phyloP scores from a whole-genome alignment of 345 rosid species.

The Gossypium sturtianum region DNA sequence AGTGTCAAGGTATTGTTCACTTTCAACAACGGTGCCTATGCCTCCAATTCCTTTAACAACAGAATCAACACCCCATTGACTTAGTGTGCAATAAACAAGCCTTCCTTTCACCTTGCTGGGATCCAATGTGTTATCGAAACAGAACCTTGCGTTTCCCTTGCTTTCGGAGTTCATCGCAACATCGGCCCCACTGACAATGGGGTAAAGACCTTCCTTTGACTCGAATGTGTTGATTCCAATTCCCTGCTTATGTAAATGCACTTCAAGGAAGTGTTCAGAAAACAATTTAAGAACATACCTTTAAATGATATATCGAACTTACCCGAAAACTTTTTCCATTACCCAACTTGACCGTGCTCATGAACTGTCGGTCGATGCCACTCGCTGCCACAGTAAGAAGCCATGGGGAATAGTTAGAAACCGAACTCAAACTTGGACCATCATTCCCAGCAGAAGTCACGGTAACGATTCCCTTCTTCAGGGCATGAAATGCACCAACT shows the following conservation, averaged over 20 bases:
- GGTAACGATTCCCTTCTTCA: slow-evolving; percentile 69
- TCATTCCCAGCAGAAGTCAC: slow-evolving; percentile 77
- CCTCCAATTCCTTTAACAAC: slow-evolving; percentile 66
- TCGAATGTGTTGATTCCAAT: slow-evolving; percentile 54
- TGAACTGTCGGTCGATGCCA: slow-evolving; percentile 64
- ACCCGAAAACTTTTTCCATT: slow-evolving; percentile 54
- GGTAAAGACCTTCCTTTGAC: slow-evolving; percentile 47
- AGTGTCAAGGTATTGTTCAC: slow-evolving; percentile 50
- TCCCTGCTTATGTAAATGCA: slow-evolving; percentile 36
- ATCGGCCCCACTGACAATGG: slow-evolving; percentile 69
- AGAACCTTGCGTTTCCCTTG: slow-evolving; percentile 43
- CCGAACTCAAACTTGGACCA: slow-evolving; percentile 49
- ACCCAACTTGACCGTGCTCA: slow-evolving; percentile 58
- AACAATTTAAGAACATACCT: not conserved
- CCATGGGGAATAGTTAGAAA: slow-evolving; percentile 86
- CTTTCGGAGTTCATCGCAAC: slow-evolving; percentile 34
- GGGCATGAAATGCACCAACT: slow-evolving; percentile 76
- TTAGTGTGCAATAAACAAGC: slow-evolving; percentile 51
- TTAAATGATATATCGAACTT: slow-evolving; percentile 14
- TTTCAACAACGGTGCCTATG: slow-evolving; percentile 47
- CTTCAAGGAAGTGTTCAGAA: not conserved
- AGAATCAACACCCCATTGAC: slow-evolving; percentile 50
- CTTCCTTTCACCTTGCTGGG: slow-evolving; percentile 66
- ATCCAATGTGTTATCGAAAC: slow-evolving; percentile 52
- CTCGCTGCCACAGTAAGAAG: slow-evolving; percentile 84